Evolutionary conservation across 2,329 filamentous ascomycete species (phyloP).

Genomic region (Pseudogymnoascus sp.): DNA sequence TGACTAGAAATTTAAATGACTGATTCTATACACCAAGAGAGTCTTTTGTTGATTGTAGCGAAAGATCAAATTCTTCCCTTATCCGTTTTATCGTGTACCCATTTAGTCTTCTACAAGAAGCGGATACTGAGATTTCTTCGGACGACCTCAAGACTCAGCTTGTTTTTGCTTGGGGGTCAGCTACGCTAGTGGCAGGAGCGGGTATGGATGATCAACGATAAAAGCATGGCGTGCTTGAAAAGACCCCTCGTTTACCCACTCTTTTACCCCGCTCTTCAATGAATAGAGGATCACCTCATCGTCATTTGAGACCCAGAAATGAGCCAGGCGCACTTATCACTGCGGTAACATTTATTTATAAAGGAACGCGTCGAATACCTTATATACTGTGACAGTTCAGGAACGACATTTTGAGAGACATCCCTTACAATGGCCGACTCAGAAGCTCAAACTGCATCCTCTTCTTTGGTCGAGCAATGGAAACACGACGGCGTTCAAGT

Average conservation of each 20-base stretch:
- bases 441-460: not conserved
- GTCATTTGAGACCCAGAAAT: not conserved
- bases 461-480: conserved; percentile 25
- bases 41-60: not conserved
- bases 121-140: not conserved
- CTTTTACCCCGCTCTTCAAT: not conserved
- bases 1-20: not conserved
- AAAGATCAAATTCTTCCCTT: not conserved
- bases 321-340: not conserved
- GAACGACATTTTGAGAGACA: no score
- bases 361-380: not conserved
- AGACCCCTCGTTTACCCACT: not conserved
- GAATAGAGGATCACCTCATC: not conserved
- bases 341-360: not conserved
- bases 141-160: no score
- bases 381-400: no score
- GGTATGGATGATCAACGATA: not conserved
- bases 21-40: not conserved
- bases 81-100: not conserved
- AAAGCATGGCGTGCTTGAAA: not conserved
- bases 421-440: not conserved
- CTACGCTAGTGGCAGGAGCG: not conserved
- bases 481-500: conserved; percentile 35
- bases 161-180: no score
- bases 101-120: not conserved